Evolutionary conservation across 768 basidiomycete genomes (phyloP), one percentile per base, ranked within the genome.

Genomic region (Grammothele lineata): DNA sequence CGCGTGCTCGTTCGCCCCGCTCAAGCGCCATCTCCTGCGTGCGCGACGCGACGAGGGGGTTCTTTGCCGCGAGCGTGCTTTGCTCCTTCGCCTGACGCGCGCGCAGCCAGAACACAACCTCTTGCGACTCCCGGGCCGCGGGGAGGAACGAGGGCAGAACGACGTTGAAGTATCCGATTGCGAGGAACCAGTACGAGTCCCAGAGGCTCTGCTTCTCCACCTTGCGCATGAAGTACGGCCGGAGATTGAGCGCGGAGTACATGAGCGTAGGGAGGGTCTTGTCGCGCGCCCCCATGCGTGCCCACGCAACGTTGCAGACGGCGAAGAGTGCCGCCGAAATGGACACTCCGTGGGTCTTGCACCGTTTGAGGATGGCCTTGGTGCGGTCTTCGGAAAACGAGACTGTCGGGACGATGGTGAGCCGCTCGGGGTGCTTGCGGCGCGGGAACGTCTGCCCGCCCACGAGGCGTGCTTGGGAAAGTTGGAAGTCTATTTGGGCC

Each of bases 211-310:
- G 27, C 14, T 30, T 14, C 9, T 36, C 35, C 32, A 58, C 41
- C 68, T 71, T 45, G 70, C 66, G 33, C 6, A 67, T 56, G 33
- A 81, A 66, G 59, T 78, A 75, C 4, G 84, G 80, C 3, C 90
- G 78, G 32, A 91, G 67, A 64, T 92, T 92, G 40, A 91, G 70
- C 11, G 91, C 88, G 7, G 87, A 87, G 63, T 93, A 93, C 78
- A 92, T 83, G 80, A 92, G 78, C 77, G 69, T 75, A 5, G 82
- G 83, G 38, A 79, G 62, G 34, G 70, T 68, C 12, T 66, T 65
- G 22, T 62, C 58, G 19, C 66, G 68, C 25, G 63, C 58, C 19
- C 66, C 68, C 26, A 75, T 74, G 54, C 75, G 71, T 3, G 77
- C 75, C 87, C 86, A 89, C 5, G 85, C 87, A 32, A 87, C 61